Evolutionary conservation across 1,284 basidiomycete genomes (phyloP).

Genomic region (Sphagnurus paluster): DNA sequence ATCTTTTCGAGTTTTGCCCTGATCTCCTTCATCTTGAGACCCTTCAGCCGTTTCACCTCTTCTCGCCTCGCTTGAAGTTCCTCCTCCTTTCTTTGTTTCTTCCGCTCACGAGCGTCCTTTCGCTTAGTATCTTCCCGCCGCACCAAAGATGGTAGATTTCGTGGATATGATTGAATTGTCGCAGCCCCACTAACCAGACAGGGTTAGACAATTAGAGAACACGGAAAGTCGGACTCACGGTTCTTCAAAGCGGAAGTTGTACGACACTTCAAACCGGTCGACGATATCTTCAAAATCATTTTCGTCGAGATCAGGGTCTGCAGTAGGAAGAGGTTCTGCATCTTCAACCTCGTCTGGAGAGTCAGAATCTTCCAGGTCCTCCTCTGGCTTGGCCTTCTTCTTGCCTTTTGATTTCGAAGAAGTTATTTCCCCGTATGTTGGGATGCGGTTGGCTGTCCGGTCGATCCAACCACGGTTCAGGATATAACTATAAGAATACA

Average conservation of each 20-base stretch:
- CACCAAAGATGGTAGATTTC: constrained; percentile 67
- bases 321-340: constrained; percentile 25
- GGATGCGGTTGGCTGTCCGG: constrained; percentile 65
- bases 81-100: constrained; percentile 77
- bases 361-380: constrained; percentile 21
- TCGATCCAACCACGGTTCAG: constrained; percentile 96
- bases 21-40: constrained; percentile 83
- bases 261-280: constrained; percentile 90
- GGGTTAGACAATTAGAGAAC: constrained; percentile 1
- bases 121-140: constrained; percentile 79
- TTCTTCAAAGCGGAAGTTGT: constrained; percentile 95
- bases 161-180: constrained; percentile 79
- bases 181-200: constrained; percentile 58
- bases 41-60: constrained; percentile 78
- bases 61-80: constrained; percentile 77
- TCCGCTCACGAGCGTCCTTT: constrained; percentile 78
- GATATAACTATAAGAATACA: constrained; percentile 69
- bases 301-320: constrained; percentile 28
- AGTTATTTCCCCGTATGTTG: constrained; percentile 83
- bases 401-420: constrained; percentile 38
- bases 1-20: constrained; percentile 74
- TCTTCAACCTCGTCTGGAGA: constrained; percentile 21
- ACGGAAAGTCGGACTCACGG: constrained; percentile 73
- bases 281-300: constrained; percentile 70
- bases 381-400: constrained; percentile 31